Base-by-base conservation (phyloP, 306 rosid genomes). In the Rubus parviflorus region DNA sequence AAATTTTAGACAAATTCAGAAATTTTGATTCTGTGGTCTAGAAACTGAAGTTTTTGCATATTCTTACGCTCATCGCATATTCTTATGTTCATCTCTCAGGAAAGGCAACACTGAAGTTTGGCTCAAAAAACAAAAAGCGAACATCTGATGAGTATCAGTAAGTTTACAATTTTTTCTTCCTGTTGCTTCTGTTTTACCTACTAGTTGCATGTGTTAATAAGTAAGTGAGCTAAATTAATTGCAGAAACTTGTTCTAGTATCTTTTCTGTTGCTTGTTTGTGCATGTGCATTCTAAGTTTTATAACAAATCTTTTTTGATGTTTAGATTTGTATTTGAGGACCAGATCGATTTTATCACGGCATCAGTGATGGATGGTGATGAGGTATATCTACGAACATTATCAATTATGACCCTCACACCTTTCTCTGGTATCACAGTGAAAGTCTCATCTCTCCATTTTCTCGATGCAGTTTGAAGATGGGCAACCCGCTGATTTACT, bases 301-400 rank as follows among this genome's bases (percentile, higher is more conserved):
- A 20, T 64, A 42, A 80, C 86, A 43, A 61, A 42, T 67, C 6
- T 48, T 68, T 38, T 53, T 47, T 63, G 61, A 51, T 73, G 46
- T 81, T 74, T 75, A 92, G 96, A 85, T 89, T 79, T 81, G 99
- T 95, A 25, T 95, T 92, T 72, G 99, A 92, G 87, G 97, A 92
- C 81, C 99, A 95, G 82, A 95, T 95, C 83, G 97, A 92, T 45
- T 92, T 95, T 85, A 90, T 95, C 83, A 95, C 90, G 85, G 94
- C 87, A 53, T 84, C 97, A 3, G 97, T 92, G 52, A 92, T 95
- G 87, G 97, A 86, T 62, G 99, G 99, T 15, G 99, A 95, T 75
- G 77, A 87, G 85, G 94, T 94, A 88, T 81, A 22, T 65, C 70
- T 58, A 65, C 75, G 46, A 72, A 52, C 69, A 53, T 67, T 23